phyloP scores from a whole-genome alignment of 331 rosid species.

The Phaseolus coccineus region DNA sequence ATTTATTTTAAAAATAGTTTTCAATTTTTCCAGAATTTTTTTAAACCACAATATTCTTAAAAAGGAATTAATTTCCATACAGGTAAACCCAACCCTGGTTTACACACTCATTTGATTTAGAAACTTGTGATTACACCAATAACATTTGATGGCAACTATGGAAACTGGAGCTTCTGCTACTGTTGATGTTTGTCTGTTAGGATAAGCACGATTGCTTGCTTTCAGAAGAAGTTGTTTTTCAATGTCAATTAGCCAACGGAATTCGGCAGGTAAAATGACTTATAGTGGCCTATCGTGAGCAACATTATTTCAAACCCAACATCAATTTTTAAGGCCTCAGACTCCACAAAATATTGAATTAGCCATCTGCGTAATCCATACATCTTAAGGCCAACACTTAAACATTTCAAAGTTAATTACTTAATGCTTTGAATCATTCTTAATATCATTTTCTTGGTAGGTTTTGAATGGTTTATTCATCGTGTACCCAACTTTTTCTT shows the following conservation, averaged over 20 bases:
- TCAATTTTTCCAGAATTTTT: background rate
- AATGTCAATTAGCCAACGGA: slow-evolving; percentile 22
- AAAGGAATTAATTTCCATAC: background rate
- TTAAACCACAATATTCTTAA: background rate
- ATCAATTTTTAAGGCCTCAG: slow-evolving; percentile 42
- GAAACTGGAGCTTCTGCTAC: slow-evolving; percentile 14
- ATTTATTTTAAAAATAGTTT: too few species aligned
- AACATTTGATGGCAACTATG: background rate
- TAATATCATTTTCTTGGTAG: slow-evolving; percentile 79
- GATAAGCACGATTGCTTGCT: slow-evolving; percentile 35
- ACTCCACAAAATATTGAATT: slow-evolving; percentile 36
- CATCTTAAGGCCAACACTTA: slow-evolving; percentile 23
- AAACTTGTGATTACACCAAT: too few species aligned
- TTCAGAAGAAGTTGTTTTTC: slow-evolving; percentile 39
- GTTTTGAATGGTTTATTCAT: slow-evolving; percentile 60
- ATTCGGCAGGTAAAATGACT: slow-evolving; percentile 4
- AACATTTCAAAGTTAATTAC: background rate
- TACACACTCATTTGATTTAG: too few species aligned
- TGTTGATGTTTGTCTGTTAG: background rate
- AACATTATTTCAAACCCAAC: slow-evolving; percentile 48
- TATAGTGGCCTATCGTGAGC: slow-evolving; percentile 40
- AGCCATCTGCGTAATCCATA: slow-evolving; percentile 41
- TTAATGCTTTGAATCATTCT: slow-evolving; percentile 57
- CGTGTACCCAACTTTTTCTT: slow-evolving; percentile 66
- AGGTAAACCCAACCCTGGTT: too few species aligned